Evolutionary conservation across 2,329 filamentous ascomycete genomes (phyloP).

Genomic region (Microthyrium microscopicum): DNA sequence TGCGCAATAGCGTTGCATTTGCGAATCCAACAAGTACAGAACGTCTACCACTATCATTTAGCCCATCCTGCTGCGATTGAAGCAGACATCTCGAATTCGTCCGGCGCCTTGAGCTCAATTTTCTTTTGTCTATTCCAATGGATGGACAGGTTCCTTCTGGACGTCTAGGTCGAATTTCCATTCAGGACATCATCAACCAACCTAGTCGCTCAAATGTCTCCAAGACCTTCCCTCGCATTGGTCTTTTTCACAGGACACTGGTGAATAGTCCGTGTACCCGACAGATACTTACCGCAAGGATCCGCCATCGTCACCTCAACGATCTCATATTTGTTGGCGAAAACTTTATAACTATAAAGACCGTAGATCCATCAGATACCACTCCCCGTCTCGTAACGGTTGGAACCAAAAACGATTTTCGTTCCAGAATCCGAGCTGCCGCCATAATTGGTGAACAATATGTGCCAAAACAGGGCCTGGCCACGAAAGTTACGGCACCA

Average conservation of each 20-base stretch:
- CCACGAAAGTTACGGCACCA: neutral
- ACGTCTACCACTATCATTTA: neutral
- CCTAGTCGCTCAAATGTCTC: neutral
- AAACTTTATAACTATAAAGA: constrained; percentile 63
- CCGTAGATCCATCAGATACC: constrained; percentile 52
- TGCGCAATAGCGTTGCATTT: neutral
- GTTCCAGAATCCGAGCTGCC: constrained; percentile 61
- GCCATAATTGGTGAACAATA: constrained; percentile 45
- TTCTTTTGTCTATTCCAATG: neutral
- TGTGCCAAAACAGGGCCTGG: neutral
- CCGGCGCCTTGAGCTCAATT: neutral
- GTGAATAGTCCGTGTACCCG: constrained; percentile 59
- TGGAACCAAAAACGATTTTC: constrained; percentile 65
- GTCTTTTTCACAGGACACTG: constrained; percentile 63
- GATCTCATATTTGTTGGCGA: constrained; percentile 82
- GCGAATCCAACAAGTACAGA: neutral
- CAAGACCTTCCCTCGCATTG: constrained; percentile 24
- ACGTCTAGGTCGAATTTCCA: constrained; percentile 2
- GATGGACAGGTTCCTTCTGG: neutral
- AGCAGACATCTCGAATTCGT: neutral
- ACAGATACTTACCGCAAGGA: constrained; percentile 62
- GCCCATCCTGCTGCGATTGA: neutral
- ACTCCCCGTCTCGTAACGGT: constrained; percentile 63
- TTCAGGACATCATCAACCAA: constrained; percentile 4
- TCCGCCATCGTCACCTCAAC: constrained; percentile 53